Percentiles rank a stretch among this genome's conserved stretches.
These are phyloP conservation scores for Penicillium sp. DNA, from an alignment of 2,329 filamentous ascomycete species.

Conservation along the genomic window DNA sequence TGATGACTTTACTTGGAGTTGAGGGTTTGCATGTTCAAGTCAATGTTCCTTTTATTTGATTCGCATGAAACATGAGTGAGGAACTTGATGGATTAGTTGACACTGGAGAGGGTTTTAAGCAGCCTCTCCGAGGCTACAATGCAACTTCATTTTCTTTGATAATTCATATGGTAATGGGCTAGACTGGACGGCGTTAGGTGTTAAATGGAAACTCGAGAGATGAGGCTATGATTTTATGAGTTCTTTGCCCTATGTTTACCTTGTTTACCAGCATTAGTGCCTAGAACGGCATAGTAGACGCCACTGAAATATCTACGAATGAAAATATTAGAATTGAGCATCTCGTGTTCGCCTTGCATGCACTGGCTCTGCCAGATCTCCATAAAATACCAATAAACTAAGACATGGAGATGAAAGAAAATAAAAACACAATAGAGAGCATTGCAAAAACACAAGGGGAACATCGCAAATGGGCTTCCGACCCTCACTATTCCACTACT, in stretches of 20 bases:
- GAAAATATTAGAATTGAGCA: neutral
- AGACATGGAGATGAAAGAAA: conserved; percentile 9
- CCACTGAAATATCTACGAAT: neutral
- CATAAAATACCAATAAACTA: conserved; percentile 12
- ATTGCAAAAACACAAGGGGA: neutral
- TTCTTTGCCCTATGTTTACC: neutral
- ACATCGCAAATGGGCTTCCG: neutral
- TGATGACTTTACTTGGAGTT: neutral
- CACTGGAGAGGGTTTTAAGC: neutral
- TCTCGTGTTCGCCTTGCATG: conserved; percentile 5
- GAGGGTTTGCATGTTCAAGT: neutral
- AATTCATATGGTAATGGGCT: neutral
- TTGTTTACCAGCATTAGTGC: neutral
- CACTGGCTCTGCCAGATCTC: conserved; percentile 20
- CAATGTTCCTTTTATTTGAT: neutral
- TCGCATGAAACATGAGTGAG: neutral
- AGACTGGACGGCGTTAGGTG: neutral
- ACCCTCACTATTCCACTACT: neutral
- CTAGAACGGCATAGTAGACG: neutral
- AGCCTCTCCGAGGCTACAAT: neutral
- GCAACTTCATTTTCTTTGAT: neutral
- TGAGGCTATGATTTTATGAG: neutral
- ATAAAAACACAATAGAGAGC: conserved; percentile 4
- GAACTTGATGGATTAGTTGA: neutral
- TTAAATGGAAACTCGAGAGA: neutral